Evolutionary conservation across 2,329 filamentous ascomycete genomes (phyloP), one percentile per base, ranked within the genome.

Genomic region (Annulohypoxylon truncatum): DNA sequence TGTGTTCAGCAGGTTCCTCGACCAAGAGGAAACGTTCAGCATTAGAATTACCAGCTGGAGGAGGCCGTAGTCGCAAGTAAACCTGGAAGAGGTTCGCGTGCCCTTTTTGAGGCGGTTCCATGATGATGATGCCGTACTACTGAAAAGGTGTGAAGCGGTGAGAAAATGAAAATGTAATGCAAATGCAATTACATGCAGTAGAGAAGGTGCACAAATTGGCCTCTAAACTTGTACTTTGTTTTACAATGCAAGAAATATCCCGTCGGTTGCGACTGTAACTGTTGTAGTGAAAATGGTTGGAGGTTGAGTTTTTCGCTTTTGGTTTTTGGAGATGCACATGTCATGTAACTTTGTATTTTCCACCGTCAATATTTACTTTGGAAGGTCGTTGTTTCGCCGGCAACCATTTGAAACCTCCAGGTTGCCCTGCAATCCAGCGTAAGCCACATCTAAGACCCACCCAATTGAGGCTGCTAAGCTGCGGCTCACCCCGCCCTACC

Each of bases 21-120:
- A 97, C 92, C 6, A 89, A 86, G 47, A 98, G 84, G 77, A 96
- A 97, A 54, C 92, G 89, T 64, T 94, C 90, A 0, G 82, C 75
- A 66, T 77, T 73, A 46, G 80, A 61, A 15, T 79, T 75, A 47
- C 80, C 78, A 74, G 82, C 75, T 61, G 82, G 82, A 2, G 90
- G 85, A n/a, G 92, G 92, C 13, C 92, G 90, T 51, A 98, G 83
- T 51, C 95, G 92, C 40, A 98, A 85, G 76, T 92, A 97, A 61
- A 98, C 95, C 80, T 97, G 91, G 78, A 98, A 98, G 35, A 97
- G 87, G 67, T 87, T 88, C 12, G 81, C 75, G 57, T 83, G 77
- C 2, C 81, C 75, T 74, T 83, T 86, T 61, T 79, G 74, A 59
- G 77, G 61, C 71, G 77, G 70, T 64, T 83, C 81, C 82, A 83